Conservation (phyloP, 805 yeast species). For the Candida sphagnicola region DNA sequence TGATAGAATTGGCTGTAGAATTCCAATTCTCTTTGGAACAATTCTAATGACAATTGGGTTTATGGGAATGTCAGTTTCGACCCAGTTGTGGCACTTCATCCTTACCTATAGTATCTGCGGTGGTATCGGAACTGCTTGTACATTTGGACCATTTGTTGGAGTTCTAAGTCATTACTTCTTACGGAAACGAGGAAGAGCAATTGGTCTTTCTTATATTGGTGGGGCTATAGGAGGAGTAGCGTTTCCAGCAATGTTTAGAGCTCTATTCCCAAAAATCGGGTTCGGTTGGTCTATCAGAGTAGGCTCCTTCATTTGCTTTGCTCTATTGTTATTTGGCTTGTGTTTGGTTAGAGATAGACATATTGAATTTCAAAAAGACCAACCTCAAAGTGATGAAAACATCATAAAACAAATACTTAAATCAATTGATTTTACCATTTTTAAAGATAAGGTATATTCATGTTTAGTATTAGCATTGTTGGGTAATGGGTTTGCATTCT, state of each 20-base stretch:
- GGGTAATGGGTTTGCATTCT: constrained; percentile 27
- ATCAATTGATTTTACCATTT: constrained; percentile 22
- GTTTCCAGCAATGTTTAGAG: constrained; percentile 23
- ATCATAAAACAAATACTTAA: constrained; percentile 14
- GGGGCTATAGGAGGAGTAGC: constrained; percentile 30
- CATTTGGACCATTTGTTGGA: constrained; percentile 21
- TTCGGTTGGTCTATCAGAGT: constrained; percentile 28
- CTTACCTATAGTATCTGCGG: constrained; percentile 20
- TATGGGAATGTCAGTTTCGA: constrained; percentile 17
- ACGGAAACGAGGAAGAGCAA: constrained; percentile 20
- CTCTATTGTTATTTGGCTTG: constrained; percentile 12
- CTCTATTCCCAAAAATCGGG: constrained; percentile 23
- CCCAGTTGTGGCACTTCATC: constrained; percentile 20
- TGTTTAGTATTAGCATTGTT: constrained; percentile 21
- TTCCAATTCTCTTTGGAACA: constrained; percentile 18
- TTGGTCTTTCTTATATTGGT: constrained; percentile 25
- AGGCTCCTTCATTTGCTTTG: constrained; percentile 19
- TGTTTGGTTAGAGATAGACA: constrained; percentile 18
- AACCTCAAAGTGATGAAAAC: constrained; percentile 4
- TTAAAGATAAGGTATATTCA: constrained; percentile 19
- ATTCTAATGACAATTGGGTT: constrained; percentile 16
- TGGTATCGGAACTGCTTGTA: constrained; percentile 21
- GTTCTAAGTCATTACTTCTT: constrained; percentile 22
- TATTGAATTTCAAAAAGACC: constrained; percentile 9
- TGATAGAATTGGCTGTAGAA: constrained; percentile 20